Base-by-base conservation (phyloP, 208 protist genomes). In the Phytomonas serpens region DNA sequence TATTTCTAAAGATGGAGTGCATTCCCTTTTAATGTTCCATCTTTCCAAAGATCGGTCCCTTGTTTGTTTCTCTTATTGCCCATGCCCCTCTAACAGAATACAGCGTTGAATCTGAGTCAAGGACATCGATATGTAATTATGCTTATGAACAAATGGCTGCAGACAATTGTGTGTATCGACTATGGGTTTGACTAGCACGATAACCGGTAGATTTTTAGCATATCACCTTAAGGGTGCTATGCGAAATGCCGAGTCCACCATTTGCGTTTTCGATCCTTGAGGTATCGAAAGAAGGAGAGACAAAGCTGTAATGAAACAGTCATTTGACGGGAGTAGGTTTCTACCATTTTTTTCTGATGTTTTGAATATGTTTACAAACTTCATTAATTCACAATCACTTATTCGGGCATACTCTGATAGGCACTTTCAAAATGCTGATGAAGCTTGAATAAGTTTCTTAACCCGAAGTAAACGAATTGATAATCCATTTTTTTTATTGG, bases 291-390 rank as follows among this genome's bases (percentile, higher is more conserved):
- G 37, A 65, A 34, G 51, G 31, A 32, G 42, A 52, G 65, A 70
- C 38, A 4, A 68, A 38, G 4, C 23, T 57, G 47, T 1, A 27
- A 27, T 5, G 23, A 27, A 57, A 57, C 16, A 57, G 19, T 27
- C 47, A 7, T 27, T 57, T 57, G 19, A 23, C 23, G 19, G 47
- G 6, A 57, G 27, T 57, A 2, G 47, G 61, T 66, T 76, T 29
- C 33, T 67, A 57, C 57, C 33, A 10, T 51, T 37, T 69, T 37
- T 51, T 19, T 68, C 0, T 40, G 34, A 23, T 33, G 67, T 74
- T 52, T n/a, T 68, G 4, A 72, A 32, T 36, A 69, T 67, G 47
- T 71, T 64, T 75, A 51, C 32, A 61, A 69, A 75, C 34, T 42
- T 74, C 11, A 19, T 68, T 61, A 62, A 33, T 36, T 61, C 4